phyloP scores from a whole-genome alignment of 169 alveolate genomes.

The Toxoplasma gondii region DNA sequence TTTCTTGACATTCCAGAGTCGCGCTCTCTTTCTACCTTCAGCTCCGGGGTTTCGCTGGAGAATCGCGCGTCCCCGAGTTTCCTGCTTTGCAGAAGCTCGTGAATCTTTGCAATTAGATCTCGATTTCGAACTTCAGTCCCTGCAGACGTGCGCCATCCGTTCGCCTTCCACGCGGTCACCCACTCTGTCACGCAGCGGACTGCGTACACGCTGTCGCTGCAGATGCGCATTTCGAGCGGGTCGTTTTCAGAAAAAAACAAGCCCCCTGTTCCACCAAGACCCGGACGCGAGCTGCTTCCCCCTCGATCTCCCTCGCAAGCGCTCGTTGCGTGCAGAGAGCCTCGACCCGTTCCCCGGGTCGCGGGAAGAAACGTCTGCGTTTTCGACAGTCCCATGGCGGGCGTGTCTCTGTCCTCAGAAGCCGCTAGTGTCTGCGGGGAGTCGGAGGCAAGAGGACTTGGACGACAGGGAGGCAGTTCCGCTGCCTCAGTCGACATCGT shows the following conservation, averaged over 20 bases:
- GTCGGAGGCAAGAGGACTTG: too few relatives aligned
- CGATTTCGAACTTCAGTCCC: constrained; percentile 2
- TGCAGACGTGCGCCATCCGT: not conserved
- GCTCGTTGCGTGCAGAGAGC: too few relatives aligned
- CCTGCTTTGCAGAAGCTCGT: not conserved
- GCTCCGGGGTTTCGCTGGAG: not conserved
- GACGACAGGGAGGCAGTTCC: too few relatives aligned
- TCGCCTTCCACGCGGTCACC: constrained; percentile 33
- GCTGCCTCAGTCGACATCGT: too few relatives aligned
- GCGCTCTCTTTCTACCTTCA: not conserved
- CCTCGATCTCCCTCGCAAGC: too few relatives aligned
- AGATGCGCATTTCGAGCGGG: not conserved
- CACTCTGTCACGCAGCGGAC: constrained; percentile 47
- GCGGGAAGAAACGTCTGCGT: too few relatives aligned
- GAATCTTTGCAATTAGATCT: not conserved
- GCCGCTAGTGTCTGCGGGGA: too few relatives aligned
- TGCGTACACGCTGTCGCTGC: constrained; percentile 29
- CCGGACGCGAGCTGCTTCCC: too few relatives aligned
- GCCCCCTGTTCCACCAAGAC: not conserved
- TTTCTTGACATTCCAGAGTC: not conserved
- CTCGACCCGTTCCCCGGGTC: too few relatives aligned
- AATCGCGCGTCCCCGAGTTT: not conserved
- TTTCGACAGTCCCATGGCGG: too few relatives aligned
- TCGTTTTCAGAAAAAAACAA: not conserved
- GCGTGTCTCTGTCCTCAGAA: too few relatives aligned